phyloP scores from a whole-genome alignment of 805 yeast genomes.

The Lipomyces orientalis region DNA sequence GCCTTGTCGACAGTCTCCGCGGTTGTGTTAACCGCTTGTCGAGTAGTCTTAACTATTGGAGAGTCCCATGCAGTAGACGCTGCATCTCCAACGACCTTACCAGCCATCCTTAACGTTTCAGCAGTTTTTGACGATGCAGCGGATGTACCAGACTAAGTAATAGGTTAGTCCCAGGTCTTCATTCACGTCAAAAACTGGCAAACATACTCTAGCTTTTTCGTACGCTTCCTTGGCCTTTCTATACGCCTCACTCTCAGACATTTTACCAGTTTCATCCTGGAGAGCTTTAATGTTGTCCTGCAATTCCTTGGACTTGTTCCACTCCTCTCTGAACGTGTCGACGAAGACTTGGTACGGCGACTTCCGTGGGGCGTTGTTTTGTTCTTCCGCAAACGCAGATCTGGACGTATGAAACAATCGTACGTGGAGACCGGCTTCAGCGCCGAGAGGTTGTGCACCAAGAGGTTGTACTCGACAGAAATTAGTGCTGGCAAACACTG shows the following conservation, averaged over 20 bases:
- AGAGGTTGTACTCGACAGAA: background rate
- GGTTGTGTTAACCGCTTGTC: slow-evolving; percentile 78
- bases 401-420: slow-evolving; percentile 25
- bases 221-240: slow-evolving; percentile 92
- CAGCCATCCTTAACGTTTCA: slow-evolving; percentile 82
- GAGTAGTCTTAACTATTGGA: slow-evolving; percentile 85
- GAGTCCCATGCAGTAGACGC: slow-evolving; percentile 97
- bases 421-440: background rate
- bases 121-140: slow-evolving; percentile 62
- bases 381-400: slow-evolving; percentile 21
- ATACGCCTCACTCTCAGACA: slow-evolving; percentile 93
- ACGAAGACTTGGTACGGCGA: slow-evolving; percentile 92
- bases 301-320: slow-evolving; percentile 86
- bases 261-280: slow-evolving; percentile 92
- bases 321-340: slow-evolving; percentile 88
- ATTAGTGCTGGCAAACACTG: background rate
- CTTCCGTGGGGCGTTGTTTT: slow-evolving; percentile 44
- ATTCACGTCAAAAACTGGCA: slow-evolving; percentile 40
- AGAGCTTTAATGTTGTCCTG: slow-evolving; percentile 92
- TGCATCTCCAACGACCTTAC: slow-evolving; percentile 88
- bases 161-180: background rate
- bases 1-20: slow-evolving; percentile 72
- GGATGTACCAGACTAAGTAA: slow-evolving; percentile 47
- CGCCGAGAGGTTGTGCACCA: background rate
- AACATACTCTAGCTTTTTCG: slow-evolving; percentile 69